Percentiles rank a stretch among this genome's conserved stretches.
Conservation (phyloP, 2,329 filamentous ascomycete genomes). For the Penicillium aurantiogriseum region DNA sequence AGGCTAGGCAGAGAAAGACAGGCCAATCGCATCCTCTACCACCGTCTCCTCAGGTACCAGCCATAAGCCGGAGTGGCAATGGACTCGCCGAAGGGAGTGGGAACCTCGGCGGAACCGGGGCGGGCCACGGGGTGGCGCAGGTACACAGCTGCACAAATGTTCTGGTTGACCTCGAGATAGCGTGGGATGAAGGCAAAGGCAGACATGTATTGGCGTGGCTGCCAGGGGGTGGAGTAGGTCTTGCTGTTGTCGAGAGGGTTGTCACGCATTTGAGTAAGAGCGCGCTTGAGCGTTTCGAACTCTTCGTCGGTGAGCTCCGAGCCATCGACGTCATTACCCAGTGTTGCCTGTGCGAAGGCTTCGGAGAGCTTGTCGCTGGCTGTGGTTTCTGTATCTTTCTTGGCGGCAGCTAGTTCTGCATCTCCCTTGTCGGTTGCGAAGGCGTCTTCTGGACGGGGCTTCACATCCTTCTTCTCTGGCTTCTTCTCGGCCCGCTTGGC, state of each 20-base stretch:
- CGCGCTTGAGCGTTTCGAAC: slow-evolving; percentile 49
- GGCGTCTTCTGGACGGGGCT: slow-evolving; percentile 2
- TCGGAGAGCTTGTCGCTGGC: slow-evolving; percentile 33
- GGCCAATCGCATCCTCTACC: slow-evolving; percentile 32
- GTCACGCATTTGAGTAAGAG: slow-evolving; percentile 64
- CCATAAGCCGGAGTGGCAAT: slow-evolving; percentile 82
- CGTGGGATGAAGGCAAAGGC: slow-evolving; percentile 92
- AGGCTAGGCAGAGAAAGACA: slow-evolving; percentile 8
- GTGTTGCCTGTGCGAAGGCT: slow-evolving; percentile 33
- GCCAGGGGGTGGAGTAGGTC: slow-evolving; percentile 90
- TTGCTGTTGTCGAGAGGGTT: slow-evolving; percentile 76
- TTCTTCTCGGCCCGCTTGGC: slow-evolving; percentile 37
- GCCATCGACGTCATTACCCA: slow-evolving; percentile 39
- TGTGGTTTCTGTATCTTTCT: slow-evolving; percentile 15
- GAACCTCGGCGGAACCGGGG: slow-evolving; percentile 75
- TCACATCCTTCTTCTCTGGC: slow-evolving; percentile 14
- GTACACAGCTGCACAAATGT: slow-evolving; percentile 93
- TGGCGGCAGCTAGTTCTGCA: slow-evolving; percentile 9
- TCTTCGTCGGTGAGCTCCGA: slow-evolving; percentile 50
- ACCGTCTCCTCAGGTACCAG: slow-evolving; percentile 87
- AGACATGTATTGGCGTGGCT: slow-evolving; percentile 79
- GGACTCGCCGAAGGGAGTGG: slow-evolving; percentile 71
- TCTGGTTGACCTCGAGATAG: slow-evolving; percentile 97
- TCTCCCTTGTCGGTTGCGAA: slow-evolving; percentile 16
- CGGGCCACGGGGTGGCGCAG: slow-evolving; percentile 88